Percentiles rank a stretch among this genome's conserved stretches.
phyloP scores from a whole-genome alignment of 1,284 basidiomycete species.

The Naganishia sp. region DNA sequence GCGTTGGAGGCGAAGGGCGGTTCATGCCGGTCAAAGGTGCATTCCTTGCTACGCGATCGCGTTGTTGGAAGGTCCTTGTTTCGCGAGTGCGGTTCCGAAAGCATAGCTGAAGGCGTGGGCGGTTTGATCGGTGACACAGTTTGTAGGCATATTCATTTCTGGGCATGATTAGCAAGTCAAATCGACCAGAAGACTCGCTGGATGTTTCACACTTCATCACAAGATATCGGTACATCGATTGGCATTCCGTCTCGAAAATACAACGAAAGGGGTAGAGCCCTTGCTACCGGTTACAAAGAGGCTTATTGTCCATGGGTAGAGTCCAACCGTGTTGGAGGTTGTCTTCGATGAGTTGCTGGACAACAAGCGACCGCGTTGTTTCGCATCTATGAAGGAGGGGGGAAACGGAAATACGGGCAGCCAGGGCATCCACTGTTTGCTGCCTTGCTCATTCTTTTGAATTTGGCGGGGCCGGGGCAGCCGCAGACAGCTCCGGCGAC shows the following conservation, averaged over 20 bases:
- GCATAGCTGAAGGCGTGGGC: too few species aligned
- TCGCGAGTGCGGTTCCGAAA: too few species aligned
- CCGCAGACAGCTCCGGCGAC: conserved; percentile 22
- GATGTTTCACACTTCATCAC: too few species aligned
- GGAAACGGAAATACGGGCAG: neutral
- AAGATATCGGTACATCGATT: neutral
- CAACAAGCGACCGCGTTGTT: conserved; percentile 14
- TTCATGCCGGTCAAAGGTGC: neutral
- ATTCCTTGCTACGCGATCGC: neutral
- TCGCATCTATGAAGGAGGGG: conserved; percentile 11
- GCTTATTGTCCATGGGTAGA: conserved; percentile 21
- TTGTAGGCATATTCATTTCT: conserved; percentile 16
- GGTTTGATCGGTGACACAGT: neutral
- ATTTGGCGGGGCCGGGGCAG: neutral
- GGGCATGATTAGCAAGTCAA: too few species aligned
- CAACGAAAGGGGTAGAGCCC: conserved; percentile 30
- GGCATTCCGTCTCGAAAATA: neutral
- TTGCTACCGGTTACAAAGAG: conserved; percentile 21
- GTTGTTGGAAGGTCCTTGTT: too few species aligned
- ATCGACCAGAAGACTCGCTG: too few species aligned
- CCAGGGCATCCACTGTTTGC: neutral
- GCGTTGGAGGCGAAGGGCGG: neutral
- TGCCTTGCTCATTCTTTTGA: neutral
- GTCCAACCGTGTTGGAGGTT: conserved; percentile 29
- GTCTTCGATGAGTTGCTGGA: conserved; percentile 7